Base-by-base conservation (phyloP, 345 rosid genomes). In the Lepidium didymum region DNA sequence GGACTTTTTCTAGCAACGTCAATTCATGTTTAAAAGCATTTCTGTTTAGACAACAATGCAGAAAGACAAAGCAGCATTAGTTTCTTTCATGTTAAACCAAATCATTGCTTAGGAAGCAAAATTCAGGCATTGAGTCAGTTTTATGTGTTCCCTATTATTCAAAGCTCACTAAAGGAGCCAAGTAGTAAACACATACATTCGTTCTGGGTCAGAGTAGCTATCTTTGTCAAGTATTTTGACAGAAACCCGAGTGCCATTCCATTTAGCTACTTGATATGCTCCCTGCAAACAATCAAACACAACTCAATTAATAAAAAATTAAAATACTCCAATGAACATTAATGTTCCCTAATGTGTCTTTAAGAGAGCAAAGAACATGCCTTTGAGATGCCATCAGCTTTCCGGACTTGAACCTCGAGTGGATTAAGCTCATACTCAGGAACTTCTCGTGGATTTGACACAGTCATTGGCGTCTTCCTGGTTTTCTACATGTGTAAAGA, bases 361-460 rank as follows among this genome's bases (percentile, higher is more conserved):
- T 18, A 13, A 44, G 41, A 36, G 27, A 50, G 7, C 1, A 12
- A 56, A 52, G 67, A 61, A 13, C 81, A 64, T 78, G 67, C 97
- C 96, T 90, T 87, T 67, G 96, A 60, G 73, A 88, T 86, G 42
- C 92, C 97, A 57, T 88, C 98, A 12, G 83, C 65, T 78, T 80
- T 93, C 47, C 96, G 79, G 44, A 93, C 84, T 72, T 86, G 98
- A 80, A 93, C 82, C 78, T 93, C 98, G 29, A 84, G 69, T 4
- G 98, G 97, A 68, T 88, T 86, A 43, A 93, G 96, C 83, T 93
- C 97, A 58, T 93, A 93, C 62, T 90, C 98, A 4, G 97, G 98
- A 55, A 93, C 82, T 80, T 88, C 94, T 59, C 87, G 77, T 74
- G 98, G 87, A 79, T 88, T 86, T 8, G 88, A 64, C 53, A 93